Evolutionary conservation across 345 rosid genomes (phyloP), one percentile per base, ranked within the genome.

Genomic region (Dovyalis caffra): DNA sequence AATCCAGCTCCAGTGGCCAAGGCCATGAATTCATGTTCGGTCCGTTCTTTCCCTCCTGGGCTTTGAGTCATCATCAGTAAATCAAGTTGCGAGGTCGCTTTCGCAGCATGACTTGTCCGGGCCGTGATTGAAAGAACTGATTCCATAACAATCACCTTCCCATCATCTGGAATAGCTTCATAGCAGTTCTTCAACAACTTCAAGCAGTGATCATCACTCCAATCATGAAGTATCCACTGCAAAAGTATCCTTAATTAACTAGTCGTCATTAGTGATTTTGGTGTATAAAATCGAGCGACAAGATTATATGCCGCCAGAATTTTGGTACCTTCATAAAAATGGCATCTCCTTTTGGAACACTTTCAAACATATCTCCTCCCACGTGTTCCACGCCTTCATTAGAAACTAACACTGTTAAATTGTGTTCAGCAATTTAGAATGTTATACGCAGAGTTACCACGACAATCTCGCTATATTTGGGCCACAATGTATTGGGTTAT

Each of bases 1-100:
- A 81, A 79, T 33, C 83, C 86, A 64, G 82, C 77, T 18, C 8
- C 49, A 5, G 18, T 37, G 2, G 82, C 88, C 67, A 83, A 37
- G 8, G 40, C 23, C 62, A 45, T 23, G 73, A 69, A 68, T 23
- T 76, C 78, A 5, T 68, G 49, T 32, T 60, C 49, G 0, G 62
- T 45, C 34, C 63, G 31, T n/a, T 69, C 61, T 18, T 40, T 61
- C n/a, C 60, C 69, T 62, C 76, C 76, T 63, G 45, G 57, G 6
- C 18, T 23, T n/a, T 23, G 26, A 9, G 70, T 14, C 69, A 64
- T 33, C 23, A 15, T 18, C 25, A 11, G 3, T 7, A 72, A 35
- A 26, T 65, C 69, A 57, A 1, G n/a, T 21, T 72, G 66, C 9
- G 35, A 77, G 25, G 5, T 10, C 32, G 32, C 65, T 28, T 76